These are phyloP conservation scores for Crithidia bombi DNA, from an alignment of 208 protist genomes.

Conservation along the genomic window DNA sequence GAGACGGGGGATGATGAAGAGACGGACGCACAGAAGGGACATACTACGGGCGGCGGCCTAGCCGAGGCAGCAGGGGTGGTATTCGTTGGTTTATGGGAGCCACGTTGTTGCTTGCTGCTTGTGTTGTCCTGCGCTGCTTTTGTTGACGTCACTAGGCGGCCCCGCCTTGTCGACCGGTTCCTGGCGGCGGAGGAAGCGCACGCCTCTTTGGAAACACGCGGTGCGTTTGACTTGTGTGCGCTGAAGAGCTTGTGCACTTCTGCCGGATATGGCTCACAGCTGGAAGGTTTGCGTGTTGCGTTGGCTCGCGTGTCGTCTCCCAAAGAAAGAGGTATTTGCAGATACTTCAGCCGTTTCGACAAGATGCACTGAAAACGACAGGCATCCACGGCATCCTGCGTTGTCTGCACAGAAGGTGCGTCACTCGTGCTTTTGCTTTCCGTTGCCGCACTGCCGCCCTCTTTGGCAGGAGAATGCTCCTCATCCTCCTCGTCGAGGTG, in stretches of 20 bases:
- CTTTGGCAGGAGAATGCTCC: neutral
- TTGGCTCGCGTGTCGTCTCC: too few relatives aligned
- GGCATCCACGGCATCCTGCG: neutral
- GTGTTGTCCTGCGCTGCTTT: neutral
- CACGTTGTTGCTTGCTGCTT: neutral
- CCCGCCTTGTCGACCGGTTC: too few relatives aligned
- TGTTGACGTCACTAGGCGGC: neutral
- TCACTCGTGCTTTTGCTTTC: too few relatives aligned
- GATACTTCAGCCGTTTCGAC: conserved; percentile 17
- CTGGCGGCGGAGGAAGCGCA: neutral
- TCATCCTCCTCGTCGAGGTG: neutral
- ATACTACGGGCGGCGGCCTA: neutral
- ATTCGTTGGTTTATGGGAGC: too few relatives aligned
- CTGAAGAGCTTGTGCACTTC: neutral
- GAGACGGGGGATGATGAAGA: neutral
- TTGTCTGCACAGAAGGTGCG: neutral
- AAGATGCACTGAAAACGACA: conserved; percentile 21
- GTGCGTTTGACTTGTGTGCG: neutral
- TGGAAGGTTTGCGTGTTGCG: neutral
- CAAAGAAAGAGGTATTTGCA: conserved; percentile 1
- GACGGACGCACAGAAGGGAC: neutral
- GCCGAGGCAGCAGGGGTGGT: neutral
- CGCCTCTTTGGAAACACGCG: conserved; percentile 5
- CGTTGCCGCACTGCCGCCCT: neutral
- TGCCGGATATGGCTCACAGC: neutral